Conservation (phyloP, 2,329 filamentous ascomycete genomes). For the Penicillium griseofulvum region DNA sequence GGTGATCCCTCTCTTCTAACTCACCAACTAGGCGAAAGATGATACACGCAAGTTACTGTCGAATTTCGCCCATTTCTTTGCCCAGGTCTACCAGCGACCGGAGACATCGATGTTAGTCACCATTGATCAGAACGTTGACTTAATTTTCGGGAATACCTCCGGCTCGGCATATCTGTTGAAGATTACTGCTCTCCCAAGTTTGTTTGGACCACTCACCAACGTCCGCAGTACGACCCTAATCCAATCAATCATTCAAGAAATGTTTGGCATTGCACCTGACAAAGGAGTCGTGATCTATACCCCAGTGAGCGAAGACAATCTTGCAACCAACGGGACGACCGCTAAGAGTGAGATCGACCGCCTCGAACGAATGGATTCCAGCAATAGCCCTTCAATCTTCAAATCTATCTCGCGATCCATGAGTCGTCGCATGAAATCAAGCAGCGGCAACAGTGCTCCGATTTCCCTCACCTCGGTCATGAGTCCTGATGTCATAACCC, state of each 20-base stretch:
- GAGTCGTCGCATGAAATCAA: conserved; percentile 38
- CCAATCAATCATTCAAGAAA: conserved; percentile 70
- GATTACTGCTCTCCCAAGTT: conserved; percentile 66
- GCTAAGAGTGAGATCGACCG: conserved; percentile 66
- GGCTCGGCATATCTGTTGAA: conserved; percentile 77
- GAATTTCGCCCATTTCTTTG: conserved; percentile 69
- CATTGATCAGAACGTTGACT: conserved; percentile 70
- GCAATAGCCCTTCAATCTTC: conserved; percentile 42
- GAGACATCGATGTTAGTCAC: conserved; percentile 71
- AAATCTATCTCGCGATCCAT: conserved; percentile 40
- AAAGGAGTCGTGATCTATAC: conserved; percentile 73
- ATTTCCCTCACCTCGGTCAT: conserved; percentile 21
- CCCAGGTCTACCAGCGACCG: conserved; percentile 71
- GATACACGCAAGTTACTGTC: conserved; percentile 74
- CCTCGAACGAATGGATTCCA: conserved; percentile 46
- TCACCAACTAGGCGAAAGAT: conserved; percentile 55
- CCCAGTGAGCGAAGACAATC: conserved; percentile 66
- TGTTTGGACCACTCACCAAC: conserved; percentile 72
- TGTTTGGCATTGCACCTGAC: conserved; percentile 62
- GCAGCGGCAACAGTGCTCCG: conserved; percentile 27
- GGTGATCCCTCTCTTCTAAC: conserved; percentile 19
- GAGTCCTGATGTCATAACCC: conserved; percentile 4
- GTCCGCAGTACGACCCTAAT: conserved; percentile 76
- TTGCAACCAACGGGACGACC: conserved; percentile 70
- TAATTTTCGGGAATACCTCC: conserved; percentile 72